Base-by-base conservation (phyloP, 2,329 filamentous ascomycete genomes). In the Epichloe gansuensis region DNA sequence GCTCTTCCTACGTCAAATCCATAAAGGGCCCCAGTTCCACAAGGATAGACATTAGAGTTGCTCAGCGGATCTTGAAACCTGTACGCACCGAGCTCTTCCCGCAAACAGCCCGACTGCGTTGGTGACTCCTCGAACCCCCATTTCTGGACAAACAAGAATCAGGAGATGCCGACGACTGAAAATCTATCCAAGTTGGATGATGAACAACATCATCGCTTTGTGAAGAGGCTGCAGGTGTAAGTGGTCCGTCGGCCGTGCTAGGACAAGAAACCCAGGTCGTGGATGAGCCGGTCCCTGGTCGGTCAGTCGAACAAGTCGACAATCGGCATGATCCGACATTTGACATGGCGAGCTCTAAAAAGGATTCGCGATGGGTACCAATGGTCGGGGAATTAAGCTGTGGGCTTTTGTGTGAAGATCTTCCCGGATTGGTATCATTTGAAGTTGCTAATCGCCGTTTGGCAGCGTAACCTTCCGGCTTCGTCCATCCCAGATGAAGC, bases 191-290 rank as follows among this genome's bases (percentile, higher is more conserved):
- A 35, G 39, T 43, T 31, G 46, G 21, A 12, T 28, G 23, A 39
- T 39, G 45, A 25, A 39, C 12, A 11, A 43, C 12, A 46, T 55
- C 49, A 25, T 56, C 52, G 28, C 51, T 45, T 21, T 53, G 42
- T 6, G 49, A 54, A n/a, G 54, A 56, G 3, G 46, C 34, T 35
- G 52, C 50, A 37, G 52, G 52, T 8, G 50, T 51, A 46, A 46
- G 50, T 34, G 39, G 50, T 12, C 38, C 46, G 17, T 51, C 52
- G 17, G 46, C 23, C n/a, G 52, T 28, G 39, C 43, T 34, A 23
- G 39, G 35, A 37, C 42, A 35, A 9, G 38, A n/a, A 35, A 34
- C 28, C 46, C 37, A 52, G 12, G 42, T 23, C 25, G 17, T 34
- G 23, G 50, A 51, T 34, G 52, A 52, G 48, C 11, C 39, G 17